Conservation (phyloP, 2,329 filamentous ascomycete genomes). For the Fusarium metavorans region DNA sequence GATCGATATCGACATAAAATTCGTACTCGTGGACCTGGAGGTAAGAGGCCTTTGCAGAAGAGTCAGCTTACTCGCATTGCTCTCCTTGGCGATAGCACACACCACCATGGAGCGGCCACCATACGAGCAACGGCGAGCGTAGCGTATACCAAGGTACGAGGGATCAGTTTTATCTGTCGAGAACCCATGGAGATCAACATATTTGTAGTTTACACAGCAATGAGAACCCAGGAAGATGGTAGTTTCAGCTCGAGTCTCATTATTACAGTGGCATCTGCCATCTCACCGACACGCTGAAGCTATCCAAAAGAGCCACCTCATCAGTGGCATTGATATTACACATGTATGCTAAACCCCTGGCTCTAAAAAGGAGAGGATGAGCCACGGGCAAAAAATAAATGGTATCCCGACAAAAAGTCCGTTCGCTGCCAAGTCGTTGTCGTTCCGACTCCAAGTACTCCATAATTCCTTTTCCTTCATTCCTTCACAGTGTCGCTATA, state of each 20-base stretch:
- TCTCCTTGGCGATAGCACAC: neutral
- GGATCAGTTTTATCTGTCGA: neutral
- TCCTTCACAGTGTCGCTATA: constrained; percentile 6
- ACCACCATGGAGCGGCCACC: neutral
- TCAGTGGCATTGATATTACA: constrained; percentile 13
- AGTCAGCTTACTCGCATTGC: neutral
- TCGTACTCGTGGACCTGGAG: neutral
- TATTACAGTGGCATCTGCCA: neutral
- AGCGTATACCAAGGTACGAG: neutral
- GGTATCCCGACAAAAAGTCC: constrained; percentile 23
- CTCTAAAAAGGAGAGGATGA: constrained; percentile 26
- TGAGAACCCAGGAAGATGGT: neutral
- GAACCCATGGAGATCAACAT: neutral
- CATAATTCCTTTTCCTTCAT: constrained; percentile 14
- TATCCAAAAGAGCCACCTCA: neutral
- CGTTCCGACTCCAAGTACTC: constrained; percentile 22
- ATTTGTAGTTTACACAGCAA: neutral
- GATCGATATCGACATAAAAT: neutral
- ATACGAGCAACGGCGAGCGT: neutral
- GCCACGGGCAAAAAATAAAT: constrained; percentile 21
- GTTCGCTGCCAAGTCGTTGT: constrained; percentile 11
- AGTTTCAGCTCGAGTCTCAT: neutral
- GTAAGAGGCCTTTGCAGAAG: neutral
- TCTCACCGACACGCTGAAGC: neutral
- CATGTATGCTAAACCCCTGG: constrained; percentile 19